Evolutionary conservation across 2,329 filamentous ascomycete genomes (phyloP).

Genomic region (Dactylellina sp.): DNA sequence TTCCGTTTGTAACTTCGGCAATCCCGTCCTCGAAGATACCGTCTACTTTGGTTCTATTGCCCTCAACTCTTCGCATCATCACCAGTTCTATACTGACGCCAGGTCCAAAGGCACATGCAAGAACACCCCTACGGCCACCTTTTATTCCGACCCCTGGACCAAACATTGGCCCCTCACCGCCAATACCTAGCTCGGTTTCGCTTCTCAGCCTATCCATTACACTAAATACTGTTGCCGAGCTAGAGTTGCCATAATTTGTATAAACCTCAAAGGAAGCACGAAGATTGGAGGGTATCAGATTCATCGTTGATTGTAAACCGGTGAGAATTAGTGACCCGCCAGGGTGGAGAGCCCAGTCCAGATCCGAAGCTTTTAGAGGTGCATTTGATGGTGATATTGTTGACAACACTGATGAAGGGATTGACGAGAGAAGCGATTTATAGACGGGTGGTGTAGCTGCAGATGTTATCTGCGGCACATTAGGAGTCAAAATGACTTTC

Average conservation of each 20-base stretch:
- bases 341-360: constrained; percentile 80
- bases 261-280: constrained; percentile 78
- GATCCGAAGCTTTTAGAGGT: constrained; percentile 67
- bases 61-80: constrained; percentile 69
- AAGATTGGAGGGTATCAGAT: constrained; percentile 73
- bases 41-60: constrained; percentile 5
- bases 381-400: constrained; percentile 65
- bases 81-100: constrained; percentile 77
- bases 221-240: constrained; percentile 76
- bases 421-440: constrained; percentile 68
- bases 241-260: constrained; percentile 75
- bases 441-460: constrained; percentile 70
- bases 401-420: constrained; percentile 63
- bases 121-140: constrained; percentile 69
- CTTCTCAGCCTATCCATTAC: constrained; percentile 73
- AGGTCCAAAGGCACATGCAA: constrained; percentile 77
- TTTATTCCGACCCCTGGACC: constrained; percentile 61
- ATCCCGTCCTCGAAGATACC: constrained; percentile 17
- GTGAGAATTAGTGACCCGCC: constrained; percentile 76
- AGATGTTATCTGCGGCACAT: constrained; percentile 71
- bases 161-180: constrained; percentile 66
- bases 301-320: constrained; percentile 72
- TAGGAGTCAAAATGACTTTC: constrained; percentile 75
- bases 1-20: constrained; percentile 22
- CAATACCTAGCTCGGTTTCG: constrained; percentile 72